These are phyloP conservation scores for Salvia hispanica DNA, from an alignment of 257 asterid species.

Conservation along the genomic window DNA sequence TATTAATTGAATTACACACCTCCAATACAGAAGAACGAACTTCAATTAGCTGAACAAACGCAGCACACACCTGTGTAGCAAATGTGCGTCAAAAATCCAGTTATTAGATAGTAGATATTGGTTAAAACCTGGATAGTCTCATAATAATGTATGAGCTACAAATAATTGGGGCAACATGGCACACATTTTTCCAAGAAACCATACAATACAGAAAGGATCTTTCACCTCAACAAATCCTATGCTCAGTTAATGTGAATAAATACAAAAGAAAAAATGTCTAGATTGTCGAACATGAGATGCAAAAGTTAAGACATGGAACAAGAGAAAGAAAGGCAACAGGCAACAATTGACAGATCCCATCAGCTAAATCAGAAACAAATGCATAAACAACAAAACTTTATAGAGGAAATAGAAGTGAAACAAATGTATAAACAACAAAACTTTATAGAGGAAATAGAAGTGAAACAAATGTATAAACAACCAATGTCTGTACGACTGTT, in stretches of 20 bases:
- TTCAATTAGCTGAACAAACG: slow-evolving; percentile 93
- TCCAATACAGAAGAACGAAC: slow-evolving; percentile 74
- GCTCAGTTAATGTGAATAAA: neutral
- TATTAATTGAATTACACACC: slow-evolving; percentile 54
- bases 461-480: neutral
- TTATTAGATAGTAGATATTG: slow-evolving; percentile 19
- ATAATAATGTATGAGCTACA: slow-evolving; percentile 1
- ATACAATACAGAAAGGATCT: neutral
- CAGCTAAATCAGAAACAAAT: slow-evolving; percentile 22
- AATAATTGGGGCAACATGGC: slow-evolving; percentile 1
- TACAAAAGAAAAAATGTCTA: neutral
- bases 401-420: slow-evolving; percentile 16
- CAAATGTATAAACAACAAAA: neutral
- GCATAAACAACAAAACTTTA: neutral
- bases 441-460: slow-evolving; percentile 19
- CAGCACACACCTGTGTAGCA: slow-evolving; percentile 80
- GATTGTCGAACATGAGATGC: neutral
- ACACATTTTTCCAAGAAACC: neutral
- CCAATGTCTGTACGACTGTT: slow-evolving; percentile 3
- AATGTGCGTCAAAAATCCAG: slow-evolving; percentile 19
- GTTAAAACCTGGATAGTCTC: slow-evolving; percentile 1
- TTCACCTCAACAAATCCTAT: slow-evolving; percentile 9
- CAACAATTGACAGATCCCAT: slow-evolving; percentile 19
- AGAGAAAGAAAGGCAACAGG: slow-evolving; percentile 1
- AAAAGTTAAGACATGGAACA: slow-evolving; percentile 9